These are phyloP conservation scores for Alternaria gaisen DNA, from an alignment of 2,329 filamentous ascomycete genomes.

Conservation along the genomic window DNA sequence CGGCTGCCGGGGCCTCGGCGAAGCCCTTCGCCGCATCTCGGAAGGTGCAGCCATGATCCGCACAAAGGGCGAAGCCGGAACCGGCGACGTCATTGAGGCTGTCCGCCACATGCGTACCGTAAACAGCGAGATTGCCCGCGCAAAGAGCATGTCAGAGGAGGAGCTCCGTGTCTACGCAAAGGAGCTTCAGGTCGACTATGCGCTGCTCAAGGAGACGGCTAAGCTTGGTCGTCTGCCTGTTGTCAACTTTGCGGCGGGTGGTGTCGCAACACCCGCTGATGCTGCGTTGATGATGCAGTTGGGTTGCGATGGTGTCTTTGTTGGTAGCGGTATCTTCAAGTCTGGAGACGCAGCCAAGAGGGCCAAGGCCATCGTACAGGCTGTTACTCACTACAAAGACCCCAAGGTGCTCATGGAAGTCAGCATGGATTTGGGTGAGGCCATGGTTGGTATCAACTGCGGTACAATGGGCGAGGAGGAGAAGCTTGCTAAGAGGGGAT, in stretches of 20 bases:
- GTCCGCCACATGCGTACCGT: constrained; percentile 96
- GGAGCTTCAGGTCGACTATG: constrained; percentile 79
- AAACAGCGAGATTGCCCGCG: constrained; percentile 80
- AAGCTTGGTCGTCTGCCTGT: constrained; percentile 88
- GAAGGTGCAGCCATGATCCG: constrained; percentile 99
- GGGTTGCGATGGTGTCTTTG: constrained; percentile 97
- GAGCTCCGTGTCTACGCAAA: constrained; percentile 82
- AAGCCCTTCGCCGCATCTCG: constrained; percentile 87
- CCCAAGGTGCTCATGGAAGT: constrained; percentile 85
- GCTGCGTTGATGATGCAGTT: constrained; percentile 99
- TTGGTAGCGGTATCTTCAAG: constrained; percentile 98
- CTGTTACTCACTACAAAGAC: constrained; percentile 89
- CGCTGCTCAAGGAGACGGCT: constrained; percentile 84
- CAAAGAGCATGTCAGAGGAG: constrained; percentile 70
- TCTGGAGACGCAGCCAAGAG: constrained; percentile 88
- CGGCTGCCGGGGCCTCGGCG: constrained; percentile 91
- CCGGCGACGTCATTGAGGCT: constrained; percentile 95
- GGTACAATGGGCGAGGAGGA: constrained; percentile 78
- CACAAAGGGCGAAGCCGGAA: constrained; percentile 97
- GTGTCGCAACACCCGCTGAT: constrained; percentile 97
- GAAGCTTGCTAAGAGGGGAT: constrained; percentile 85
- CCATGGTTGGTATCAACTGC: constrained; percentile 96
- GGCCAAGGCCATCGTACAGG: constrained; percentile 93
- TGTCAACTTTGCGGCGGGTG: constrained; percentile 98
- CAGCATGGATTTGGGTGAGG: constrained; percentile 89